A percentile compares a stretch with the other conserved stretches of the same genome.
These are phyloP conservation scores for Aspergillus sp. DNA, from an alignment of 2,329 filamentous ascomycete species.

Conservation along the genomic window DNA sequence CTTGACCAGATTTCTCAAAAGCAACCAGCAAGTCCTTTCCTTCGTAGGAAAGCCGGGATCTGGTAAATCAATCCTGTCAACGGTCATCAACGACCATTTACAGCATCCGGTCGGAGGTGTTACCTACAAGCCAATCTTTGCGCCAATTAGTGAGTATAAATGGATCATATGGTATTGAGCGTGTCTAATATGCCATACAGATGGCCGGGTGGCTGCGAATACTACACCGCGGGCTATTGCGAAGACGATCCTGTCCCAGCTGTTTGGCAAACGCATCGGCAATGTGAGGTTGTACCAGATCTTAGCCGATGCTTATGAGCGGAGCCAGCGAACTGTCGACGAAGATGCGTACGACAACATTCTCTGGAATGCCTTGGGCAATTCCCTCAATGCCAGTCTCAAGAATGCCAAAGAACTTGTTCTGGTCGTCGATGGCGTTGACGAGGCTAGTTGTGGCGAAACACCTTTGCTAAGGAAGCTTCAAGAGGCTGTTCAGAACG, in stretches of 20 bases:
- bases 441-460: slow-evolving; percentile 38
- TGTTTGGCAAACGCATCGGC: slow-evolving; percentile 41
- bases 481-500: slow-evolving; percentile 22
- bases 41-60: slow-evolving; percentile 46
- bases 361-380: slow-evolving; percentile 37
- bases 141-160: slow-evolving; percentile 36
- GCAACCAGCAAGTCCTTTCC: slow-evolving; percentile 46
- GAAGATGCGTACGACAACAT: slow-evolving; percentile 35
- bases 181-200: slow-evolving; percentile 14
- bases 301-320: slow-evolving; percentile 34
- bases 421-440: slow-evolving; percentile 41
- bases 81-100: slow-evolving; percentile 42
- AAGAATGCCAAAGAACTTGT: slow-evolving; percentile 37
- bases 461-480: slow-evolving; percentile 30
- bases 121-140: slow-evolving; percentile 36
- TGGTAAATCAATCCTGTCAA: slow-evolving; percentile 41
- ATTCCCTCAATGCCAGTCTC: slow-evolving; percentile 29
- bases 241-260: slow-evolving; percentile 39
- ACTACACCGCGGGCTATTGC: slow-evolving; percentile 34
- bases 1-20: slow-evolving; percentile 51
- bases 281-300: slow-evolving; percentile 40
- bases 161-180: no score
- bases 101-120: slow-evolving; percentile 41
- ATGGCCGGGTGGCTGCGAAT: slow-evolving; percentile 34
- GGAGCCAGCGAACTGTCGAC: slow-evolving; percentile 23